Base-by-base conservation (phyloP, 208 protist species). In the Leishmania tarentolae region DNA sequence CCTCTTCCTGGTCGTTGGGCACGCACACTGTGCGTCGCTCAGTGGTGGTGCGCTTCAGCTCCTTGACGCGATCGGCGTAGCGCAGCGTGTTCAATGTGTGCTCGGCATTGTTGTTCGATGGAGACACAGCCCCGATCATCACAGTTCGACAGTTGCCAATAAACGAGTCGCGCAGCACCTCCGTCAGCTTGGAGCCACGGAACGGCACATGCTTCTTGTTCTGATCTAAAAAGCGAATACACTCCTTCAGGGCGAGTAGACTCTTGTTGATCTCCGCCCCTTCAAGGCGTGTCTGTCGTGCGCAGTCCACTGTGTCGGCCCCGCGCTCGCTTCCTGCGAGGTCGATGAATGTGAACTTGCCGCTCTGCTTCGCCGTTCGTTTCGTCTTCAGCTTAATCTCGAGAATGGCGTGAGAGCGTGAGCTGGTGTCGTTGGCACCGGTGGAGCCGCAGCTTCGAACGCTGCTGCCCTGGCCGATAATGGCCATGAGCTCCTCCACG, bases 351-450 rank as follows among this genome's bases (percentile, higher is more conserved):
- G 91, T 92, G 79, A 94, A 92, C 82, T 92, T 94, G 0, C 91
- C 89, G 57, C 79, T 47, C 63, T 57, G 82, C 69, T 66, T 70
- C 37, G 46, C 6, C 46, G 69, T 63, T 63, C 61, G 61, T 24
- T 72, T 42, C 24, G 63, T 52, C 66, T 82, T 79, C 24, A 93
- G 87, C 78, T 90, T 91, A 19, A 97, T 79, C 63, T 92, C 80
- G 31, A 99, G 92, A 76, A 99, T 98, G 24, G 98, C 98, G 91
- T 99, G 99, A 1, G 98, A 99, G 40, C 98, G 90, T 37, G 90
- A 97, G 82, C 95, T 99, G 31, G 87, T 90, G 57, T 95, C 94
- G 89, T 99, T 99, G 81, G 98, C 98, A 21, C 96, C 91, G 3
- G 98, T 99, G 73, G 88, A 88, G 24, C 94, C 98, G 31, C 92